Percentiles rank a stretch among this genome's conserved stretches.
Conservation (phyloP, 805 yeast species). For the Sungouiozyma intestinalis region DNA sequence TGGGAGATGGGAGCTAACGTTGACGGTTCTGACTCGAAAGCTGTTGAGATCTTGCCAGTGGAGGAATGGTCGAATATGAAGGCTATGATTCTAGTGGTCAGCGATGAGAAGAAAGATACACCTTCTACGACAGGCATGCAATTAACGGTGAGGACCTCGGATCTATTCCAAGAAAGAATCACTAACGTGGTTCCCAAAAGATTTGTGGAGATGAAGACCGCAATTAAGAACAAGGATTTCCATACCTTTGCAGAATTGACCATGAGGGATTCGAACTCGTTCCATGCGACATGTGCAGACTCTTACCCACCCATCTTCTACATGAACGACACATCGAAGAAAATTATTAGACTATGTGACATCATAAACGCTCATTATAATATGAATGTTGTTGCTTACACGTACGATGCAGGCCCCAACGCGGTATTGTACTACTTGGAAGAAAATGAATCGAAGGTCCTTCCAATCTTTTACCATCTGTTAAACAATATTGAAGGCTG, state of each 20-base stretch:
- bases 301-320: constrained; percentile 93
- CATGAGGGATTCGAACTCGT: constrained; percentile 93
- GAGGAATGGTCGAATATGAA: constrained; percentile 88
- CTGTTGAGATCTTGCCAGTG: constrained; percentile 80
- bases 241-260: constrained; percentile 77
- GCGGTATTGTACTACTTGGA: constrained; percentile 87
- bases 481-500: constrained; percentile 62
- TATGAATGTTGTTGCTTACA: constrained; percentile 79
- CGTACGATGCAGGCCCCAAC: constrained; percentile 99
- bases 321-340: constrained; percentile 81
- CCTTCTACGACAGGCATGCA: constrained; percentile 97
- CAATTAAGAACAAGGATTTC: constrained; percentile 70
- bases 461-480: constrained; percentile 55
- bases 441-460: constrained; percentile 60
- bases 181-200: constrained; percentile 77
- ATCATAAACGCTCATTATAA: constrained; percentile 50
- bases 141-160: constrained; percentile 80
- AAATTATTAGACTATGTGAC: constrained; percentile 69
- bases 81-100: constrained; percentile 85
- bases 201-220: constrained; percentile 67
- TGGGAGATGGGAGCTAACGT: constrained; percentile 87
- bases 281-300: constrained; percentile 97
- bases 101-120: constrained; percentile 89
- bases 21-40: constrained; percentile 89
- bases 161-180: constrained; percentile 73